phyloP scores from a whole-genome alignment of 2,329 filamentous ascomycete species.

The Salinomyces thailandicus region DNA sequence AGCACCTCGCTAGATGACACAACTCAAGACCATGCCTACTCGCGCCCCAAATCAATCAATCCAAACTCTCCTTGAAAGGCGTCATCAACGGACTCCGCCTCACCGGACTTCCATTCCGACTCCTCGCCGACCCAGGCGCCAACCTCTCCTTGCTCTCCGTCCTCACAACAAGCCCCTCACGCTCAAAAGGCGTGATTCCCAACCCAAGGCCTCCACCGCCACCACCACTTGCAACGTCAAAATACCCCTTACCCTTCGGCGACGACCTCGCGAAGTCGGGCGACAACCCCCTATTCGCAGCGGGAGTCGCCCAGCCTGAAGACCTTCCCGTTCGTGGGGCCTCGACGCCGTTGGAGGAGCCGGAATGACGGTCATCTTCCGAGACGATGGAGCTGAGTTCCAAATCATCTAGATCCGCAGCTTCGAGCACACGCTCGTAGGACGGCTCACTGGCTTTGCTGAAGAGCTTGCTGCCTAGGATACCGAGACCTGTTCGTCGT shows the following conservation, averaged over 20 bases:
- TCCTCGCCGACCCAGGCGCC: slow-evolving; percentile 43
- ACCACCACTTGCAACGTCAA: slow-evolving; percentile 34
- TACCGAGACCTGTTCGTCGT: slow-evolving; percentile 19
- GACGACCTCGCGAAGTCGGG: slow-evolving; percentile 21
- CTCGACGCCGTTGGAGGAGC: slow-evolving; percentile 11
- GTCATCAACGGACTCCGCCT: slow-evolving; percentile 32
- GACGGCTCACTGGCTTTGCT: slow-evolving; percentile 33
- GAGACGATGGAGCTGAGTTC: slow-evolving; percentile 61
- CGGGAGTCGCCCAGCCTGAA: slow-evolving; percentile 58
- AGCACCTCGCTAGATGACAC: too few relatives aligned
- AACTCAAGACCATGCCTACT: not conserved
- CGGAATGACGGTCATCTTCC: slow-evolving; percentile 32
- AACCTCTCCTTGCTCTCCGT: slow-evolving; percentile 81
- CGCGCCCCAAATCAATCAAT: too few relatives aligned
- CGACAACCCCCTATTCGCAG: slow-evolving; percentile 19
- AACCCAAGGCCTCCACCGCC: slow-evolving; percentile 15
- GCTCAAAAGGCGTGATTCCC: slow-evolving; percentile 38
- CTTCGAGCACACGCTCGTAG: slow-evolving; percentile 81
- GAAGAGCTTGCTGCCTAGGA: slow-evolving; percentile 49
- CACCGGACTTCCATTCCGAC: slow-evolving; percentile 39
- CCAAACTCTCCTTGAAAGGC: slow-evolving; percentile 27
- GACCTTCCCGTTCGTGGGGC: slow-evolving; percentile 38
- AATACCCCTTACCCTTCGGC: slow-evolving; percentile 27
- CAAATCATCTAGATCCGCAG: slow-evolving; percentile 63
- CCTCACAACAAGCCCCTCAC: slow-evolving; percentile 65